Conservation (phyloP, 2,329 filamentous ascomycete genomes). For the Conoideocrella luteorostrata region DNA sequence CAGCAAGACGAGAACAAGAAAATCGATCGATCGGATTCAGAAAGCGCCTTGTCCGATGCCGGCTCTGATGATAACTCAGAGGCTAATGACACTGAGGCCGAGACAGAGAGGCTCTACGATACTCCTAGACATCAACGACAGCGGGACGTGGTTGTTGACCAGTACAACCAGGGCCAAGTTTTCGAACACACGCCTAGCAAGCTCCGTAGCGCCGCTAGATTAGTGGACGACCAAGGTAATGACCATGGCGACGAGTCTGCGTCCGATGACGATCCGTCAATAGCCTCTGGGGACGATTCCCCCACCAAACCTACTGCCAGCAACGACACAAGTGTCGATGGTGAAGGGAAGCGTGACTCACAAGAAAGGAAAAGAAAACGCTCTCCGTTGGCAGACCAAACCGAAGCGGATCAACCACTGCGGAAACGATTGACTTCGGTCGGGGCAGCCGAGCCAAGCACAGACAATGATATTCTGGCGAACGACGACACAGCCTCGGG, state of each 20-base stretch:
- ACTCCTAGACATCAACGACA: slow-evolving; percentile 67
- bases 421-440: slow-evolving; percentile 50
- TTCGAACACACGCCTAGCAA: slow-evolving; percentile 72
- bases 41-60: slow-evolving; percentile 51
- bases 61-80: slow-evolving; percentile 33
- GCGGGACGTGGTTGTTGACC: slow-evolving; percentile 53
- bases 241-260: slow-evolving; percentile 34
- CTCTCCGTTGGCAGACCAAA: slow-evolving; percentile 36
- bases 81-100: slow-evolving; percentile 71
- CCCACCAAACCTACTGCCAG: slow-evolving; percentile 26
- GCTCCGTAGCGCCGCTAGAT: slow-evolving; percentile 46
- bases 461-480: slow-evolving; percentile 22
- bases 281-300: slow-evolving; percentile 29
- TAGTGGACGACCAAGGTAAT: slow-evolving; percentile 24
- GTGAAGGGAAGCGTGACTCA: slow-evolving; percentile 25
- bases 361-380: slow-evolving; percentile 45
- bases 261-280: slow-evolving; percentile 32
- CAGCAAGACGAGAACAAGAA: slow-evolving; percentile 15
- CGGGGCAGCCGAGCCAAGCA: slow-evolving; percentile 31
- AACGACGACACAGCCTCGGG: slow-evolving; percentile 30
- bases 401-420: slow-evolving; percentile 40
- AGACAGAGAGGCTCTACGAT: slow-evolving; percentile 86
- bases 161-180: slow-evolving; percentile 45
- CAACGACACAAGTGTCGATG: slow-evolving; percentile 22
- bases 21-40: slow-evolving; percentile 35